Evolutionary conservation across 805 yeast species (phyloP).

Genomic region (Cyberlindnera xylosilytica): DNA sequence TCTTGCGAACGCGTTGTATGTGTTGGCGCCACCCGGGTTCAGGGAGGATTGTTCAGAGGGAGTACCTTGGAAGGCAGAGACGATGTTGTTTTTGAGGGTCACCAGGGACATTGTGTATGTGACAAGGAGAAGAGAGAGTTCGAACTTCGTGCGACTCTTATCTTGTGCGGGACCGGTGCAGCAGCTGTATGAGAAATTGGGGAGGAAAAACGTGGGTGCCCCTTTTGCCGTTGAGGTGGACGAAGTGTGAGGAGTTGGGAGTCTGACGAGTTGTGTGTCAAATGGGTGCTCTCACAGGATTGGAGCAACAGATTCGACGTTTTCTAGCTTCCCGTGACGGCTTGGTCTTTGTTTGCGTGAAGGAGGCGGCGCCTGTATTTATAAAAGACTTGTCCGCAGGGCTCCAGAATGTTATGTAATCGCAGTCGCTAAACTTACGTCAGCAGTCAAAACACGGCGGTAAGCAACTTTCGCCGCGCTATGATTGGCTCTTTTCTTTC

Average conservation of each 20-base stretch:
- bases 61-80: constrained; percentile 14
- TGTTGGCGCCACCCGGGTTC: constrained; percentile 11
- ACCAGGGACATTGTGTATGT: constrained; percentile 24
- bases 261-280: not conserved
- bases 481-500: constrained; percentile 16
- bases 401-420: constrained; percentile 1
- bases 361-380: constrained; percentile 4
- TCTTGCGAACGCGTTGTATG: constrained; percentile 19
- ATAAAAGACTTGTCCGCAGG: constrained; percentile 4
- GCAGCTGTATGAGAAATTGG: not conserved
- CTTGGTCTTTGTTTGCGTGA: not conserved
- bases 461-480: constrained; percentile 5
- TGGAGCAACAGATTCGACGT: too few relatives aligned
- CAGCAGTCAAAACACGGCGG: not conserved
- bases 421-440: not conserved
- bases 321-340: too few relatives aligned
- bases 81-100: constrained; percentile 26
- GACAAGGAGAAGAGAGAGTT: not conserved
- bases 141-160: constrained; percentile 3
- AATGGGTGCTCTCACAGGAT: too few relatives aligned
- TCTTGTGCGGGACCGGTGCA: not conserved
- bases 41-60: constrained; percentile 9
- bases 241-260: not conserved
- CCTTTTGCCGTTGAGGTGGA: not conserved
- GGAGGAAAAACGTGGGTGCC: constrained; percentile 5